These are phyloP conservation scores for Trametopsis cervina DNA, from an alignment of 768 basidiomycete species.

Conservation along the genomic window DNA sequence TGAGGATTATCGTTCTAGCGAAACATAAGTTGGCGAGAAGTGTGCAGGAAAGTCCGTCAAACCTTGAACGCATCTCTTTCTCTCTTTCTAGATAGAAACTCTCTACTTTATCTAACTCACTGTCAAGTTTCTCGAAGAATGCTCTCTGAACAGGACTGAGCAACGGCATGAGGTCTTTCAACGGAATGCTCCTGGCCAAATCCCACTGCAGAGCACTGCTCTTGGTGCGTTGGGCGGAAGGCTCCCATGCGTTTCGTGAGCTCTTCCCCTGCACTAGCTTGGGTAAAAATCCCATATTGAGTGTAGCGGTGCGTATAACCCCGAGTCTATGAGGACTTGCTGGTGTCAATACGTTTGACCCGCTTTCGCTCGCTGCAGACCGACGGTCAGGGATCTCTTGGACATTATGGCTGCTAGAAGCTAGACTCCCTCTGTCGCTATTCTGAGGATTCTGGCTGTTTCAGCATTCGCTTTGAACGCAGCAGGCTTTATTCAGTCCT, in stretches of 20 bases:
- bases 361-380: background rate
- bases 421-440: no score
- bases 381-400: no score
- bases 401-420: no score
- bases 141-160: constrained; percentile 53
- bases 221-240: background rate
- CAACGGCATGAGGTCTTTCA: constrained; percentile 36
- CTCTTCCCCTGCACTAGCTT: constrained; percentile 8
- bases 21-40: no score
- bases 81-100: constrained; percentile 73
- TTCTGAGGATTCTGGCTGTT: no score
- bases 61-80: constrained; percentile 43
- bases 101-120: constrained; percentile 80
- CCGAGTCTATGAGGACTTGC: background rate
- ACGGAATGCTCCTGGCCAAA: constrained; percentile 15
- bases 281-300: constrained; percentile 14
- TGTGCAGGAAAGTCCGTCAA: background rate
- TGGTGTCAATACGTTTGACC: background rate
- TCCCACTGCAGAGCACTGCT: constrained; percentile 4
- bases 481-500: no score
- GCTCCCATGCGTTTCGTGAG: background rate
- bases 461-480: no score
- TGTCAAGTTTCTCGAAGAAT: constrained; percentile 76
- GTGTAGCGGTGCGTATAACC: background rate
- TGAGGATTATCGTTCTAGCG: constrained; percentile 32